Evolutionary conservation across 257 asterid genomes (phyloP).

Genomic region (Lycium ferocissimum): DNA sequence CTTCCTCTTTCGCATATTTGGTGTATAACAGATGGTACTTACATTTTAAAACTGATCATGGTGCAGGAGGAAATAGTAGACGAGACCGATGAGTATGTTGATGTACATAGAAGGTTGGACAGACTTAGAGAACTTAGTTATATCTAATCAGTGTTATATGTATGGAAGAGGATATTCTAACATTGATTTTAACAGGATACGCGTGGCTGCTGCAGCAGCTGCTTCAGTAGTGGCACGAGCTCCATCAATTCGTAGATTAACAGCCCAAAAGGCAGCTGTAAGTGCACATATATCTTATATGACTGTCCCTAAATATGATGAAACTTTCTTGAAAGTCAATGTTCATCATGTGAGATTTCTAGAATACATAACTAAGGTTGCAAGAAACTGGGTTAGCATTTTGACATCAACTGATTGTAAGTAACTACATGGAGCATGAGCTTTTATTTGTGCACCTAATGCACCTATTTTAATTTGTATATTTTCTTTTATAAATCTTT

Average conservation of each 20-base stretch:
- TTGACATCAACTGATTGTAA: constrained; percentile 2
- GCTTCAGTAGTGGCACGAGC: constrained; percentile 89
- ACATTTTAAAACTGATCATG: constrained; percentile 26
- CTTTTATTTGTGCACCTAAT: background rate
- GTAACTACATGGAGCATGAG: background rate
- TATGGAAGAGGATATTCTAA: background rate
- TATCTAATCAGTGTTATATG: constrained; percentile 24
- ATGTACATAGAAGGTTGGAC: constrained; percentile 80
- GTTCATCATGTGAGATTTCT: background rate
- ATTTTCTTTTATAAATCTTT: too few relatives aligned
- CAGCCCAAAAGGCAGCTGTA: constrained; percentile 65
- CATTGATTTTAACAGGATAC: constrained; percentile 64
- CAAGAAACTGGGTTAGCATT: constrained; percentile 8
- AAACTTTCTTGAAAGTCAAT: constrained; percentile 10
- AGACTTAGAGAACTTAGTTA: background rate
- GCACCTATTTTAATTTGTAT: background rate
- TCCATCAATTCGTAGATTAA: constrained; percentile 74
- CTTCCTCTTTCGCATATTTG: background rate
- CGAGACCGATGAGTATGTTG: constrained; percentile 92
- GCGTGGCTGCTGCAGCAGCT: constrained; percentile 93
- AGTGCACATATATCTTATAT: constrained; percentile 39
- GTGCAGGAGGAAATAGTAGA: constrained; percentile 93
- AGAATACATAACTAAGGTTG: background rate
- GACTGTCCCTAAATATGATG: background rate
- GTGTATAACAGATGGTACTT: background rate